Evolutionary conservation across 2,329 filamentous ascomycete genomes (phyloP), one percentile per base, ranked within the genome.

Genomic region (Fusarium sacchari): DNA sequence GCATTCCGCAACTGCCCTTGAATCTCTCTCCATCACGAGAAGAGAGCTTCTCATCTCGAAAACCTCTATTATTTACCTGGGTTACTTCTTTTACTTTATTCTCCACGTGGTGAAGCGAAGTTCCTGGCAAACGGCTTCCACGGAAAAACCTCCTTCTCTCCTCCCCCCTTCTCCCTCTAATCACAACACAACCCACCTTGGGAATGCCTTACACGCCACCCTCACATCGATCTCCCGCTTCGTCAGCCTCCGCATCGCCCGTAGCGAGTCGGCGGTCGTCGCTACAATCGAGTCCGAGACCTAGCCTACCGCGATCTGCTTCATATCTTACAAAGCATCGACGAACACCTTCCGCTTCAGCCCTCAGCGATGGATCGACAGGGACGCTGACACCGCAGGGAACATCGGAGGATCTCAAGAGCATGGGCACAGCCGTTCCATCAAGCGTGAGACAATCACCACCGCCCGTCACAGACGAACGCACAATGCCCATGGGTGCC

Each of bases 171-270:
- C 55, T 69, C 64, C 50, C 55, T 63, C 60, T 53, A 64, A 66
- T 60, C 49, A 58, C 49, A 60, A 64, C 42, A 64, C 40, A 63
- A 68, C 74, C 78, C 75, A 75, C 69, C 69, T 78, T 82, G 82
- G 86, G 88, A 86, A 96, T 96, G 94, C 94, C 94, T 90, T 96
- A 96, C 86, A 96, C 94, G 83, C 93, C 94, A 69, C 94, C 94
- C 72, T 90, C 91, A 78, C 89, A 89, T 80, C 85, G 87, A 80
- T 91, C 90, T 69, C 89, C 90, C 79, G 86, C 89, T 76, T 86
- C 88, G 70, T 91, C 90, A 78, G 85, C 86, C 67, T 84, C 88
- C 58, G 79, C 85, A 28, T 91, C 90, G 58, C 90, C 90, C 18
- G 84, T 86, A 75, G 80, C 81, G 73, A 91, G 89, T 79, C 88